A percentile compares a stretch with the other conserved stretches of the same genome.
Conservation (phyloP, 2,329 filamentous ascomycete genomes). For the Tolypocladium guangdongense region DNA sequence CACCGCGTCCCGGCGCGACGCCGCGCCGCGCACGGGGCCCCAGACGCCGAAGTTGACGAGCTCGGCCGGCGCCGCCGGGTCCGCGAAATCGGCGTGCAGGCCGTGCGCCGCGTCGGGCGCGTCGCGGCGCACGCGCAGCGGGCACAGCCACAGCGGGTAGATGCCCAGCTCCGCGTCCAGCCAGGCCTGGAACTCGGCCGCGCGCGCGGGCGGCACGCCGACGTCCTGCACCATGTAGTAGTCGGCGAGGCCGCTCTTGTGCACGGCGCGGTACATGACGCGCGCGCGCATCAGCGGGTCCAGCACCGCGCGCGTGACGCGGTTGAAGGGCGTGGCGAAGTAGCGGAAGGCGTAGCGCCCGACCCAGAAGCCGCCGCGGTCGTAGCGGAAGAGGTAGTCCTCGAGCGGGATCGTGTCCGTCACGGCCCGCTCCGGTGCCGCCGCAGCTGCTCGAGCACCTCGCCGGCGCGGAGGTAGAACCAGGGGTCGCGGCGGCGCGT, state of each 20-base stretch:
- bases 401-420: conserved; percentile 47
- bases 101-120: conserved; percentile 31
- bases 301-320: conserved; percentile 47
- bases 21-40: conserved; percentile 35
- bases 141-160: conserved; percentile 48
- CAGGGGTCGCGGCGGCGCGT: conserved; percentile 53
- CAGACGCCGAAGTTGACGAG: conserved; percentile 55
- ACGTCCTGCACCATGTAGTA: conserved; percentile 57
- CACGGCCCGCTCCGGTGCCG: conserved; percentile 6
- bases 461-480: conserved; percentile 60
- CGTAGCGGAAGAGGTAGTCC: conserved; percentile 63
- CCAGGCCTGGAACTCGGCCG: conserved; percentile 35
- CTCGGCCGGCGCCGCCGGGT: conserved; percentile 20
- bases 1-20: conserved; percentile 34
- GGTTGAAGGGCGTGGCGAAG: conserved; percentile 55
- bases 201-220: conserved; percentile 33
- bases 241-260: conserved; percentile 48
- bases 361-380: conserved; percentile 60
- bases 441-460: conserved; percentile 19
- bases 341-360: conserved; percentile 52
- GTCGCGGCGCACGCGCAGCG: conserved; percentile 32
- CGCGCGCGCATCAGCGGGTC: conserved; percentile 53
- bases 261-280: conserved; percentile 54
- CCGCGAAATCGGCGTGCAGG: conserved; percentile 34
- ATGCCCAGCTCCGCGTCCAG: conserved; percentile 32